These are phyloP conservation scores for Aeminium ludgeri DNA, from an alignment of 495 filamentous ascomycete genomes.

Conservation along the genomic window DNA sequence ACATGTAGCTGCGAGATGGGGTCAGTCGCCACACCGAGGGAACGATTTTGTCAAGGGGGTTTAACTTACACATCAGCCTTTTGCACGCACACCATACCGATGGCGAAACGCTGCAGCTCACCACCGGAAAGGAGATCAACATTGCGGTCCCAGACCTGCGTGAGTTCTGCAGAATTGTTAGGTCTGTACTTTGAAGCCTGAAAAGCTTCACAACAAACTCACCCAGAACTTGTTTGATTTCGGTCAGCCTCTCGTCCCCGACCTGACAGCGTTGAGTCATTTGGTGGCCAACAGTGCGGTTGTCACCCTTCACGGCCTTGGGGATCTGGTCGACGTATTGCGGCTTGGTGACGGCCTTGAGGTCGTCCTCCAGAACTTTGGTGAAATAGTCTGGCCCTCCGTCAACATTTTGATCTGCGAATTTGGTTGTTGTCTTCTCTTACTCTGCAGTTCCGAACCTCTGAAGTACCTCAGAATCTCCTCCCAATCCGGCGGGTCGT, in stretches of 20 bases:
- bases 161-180: conserved; percentile 45
- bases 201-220: conserved; percentile 11
- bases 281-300: conserved; percentile 59
- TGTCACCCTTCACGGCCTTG: conserved; percentile 62
- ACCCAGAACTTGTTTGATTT: conserved; percentile 73
- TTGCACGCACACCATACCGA: conserved; percentile 87
- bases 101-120: conserved; percentile 94
- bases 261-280: conserved; percentile 57
- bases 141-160: conserved; percentile 73
- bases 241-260: conserved; percentile 49
- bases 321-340: conserved; percentile 98
- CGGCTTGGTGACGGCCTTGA: conserved; percentile 95
- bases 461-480: conserved; percentile 96
- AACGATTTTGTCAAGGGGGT: background rate
- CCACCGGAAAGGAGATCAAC: conserved; percentile 82
- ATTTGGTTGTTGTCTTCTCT: conserved; percentile 18
- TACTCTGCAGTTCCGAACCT: conserved; percentile 92
- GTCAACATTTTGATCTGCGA: conserved; percentile 10
- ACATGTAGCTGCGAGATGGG: conserved; percentile 63
- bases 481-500: conserved; percentile 97
- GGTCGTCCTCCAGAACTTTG: conserved; percentile 85
- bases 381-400: conserved; percentile 73
- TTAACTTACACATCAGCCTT: conserved; percentile 72
- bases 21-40: background rate
- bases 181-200: background rate